Conservation (phyloP, 352 stramenopile species). For the Ophiocytium majus region DNA sequence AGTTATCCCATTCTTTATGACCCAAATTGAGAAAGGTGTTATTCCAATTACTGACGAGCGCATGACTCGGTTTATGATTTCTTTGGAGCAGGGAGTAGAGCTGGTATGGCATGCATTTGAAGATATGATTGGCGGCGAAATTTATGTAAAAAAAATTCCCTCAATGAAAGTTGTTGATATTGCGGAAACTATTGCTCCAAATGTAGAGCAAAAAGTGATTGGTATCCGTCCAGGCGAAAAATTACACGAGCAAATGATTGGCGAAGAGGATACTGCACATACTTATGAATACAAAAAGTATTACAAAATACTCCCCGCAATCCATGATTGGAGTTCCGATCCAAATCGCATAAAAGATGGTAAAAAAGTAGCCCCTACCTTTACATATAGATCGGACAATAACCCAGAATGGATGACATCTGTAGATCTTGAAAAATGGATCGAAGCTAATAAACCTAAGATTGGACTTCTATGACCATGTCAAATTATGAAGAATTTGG, state of each 20-base stretch:
- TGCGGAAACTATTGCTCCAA: background rate
- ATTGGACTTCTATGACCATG: too few species aligned
- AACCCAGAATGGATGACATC: background rate
- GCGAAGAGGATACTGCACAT: background rate
- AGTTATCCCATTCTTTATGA: slow-evolving; percentile 10
- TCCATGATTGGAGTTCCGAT: background rate
- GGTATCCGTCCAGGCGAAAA: slow-evolving; percentile 1
- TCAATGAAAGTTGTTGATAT: background rate
- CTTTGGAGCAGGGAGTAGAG: background rate
- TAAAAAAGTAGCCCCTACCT: background rate
- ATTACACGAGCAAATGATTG: background rate
- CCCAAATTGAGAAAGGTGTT: background rate
- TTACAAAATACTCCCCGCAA: background rate
- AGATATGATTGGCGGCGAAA: background rate
- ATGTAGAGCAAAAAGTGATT: background rate
- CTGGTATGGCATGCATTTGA: background rate
- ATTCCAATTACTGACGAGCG: background rate
- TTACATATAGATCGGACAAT: slow-evolving; percentile 3
- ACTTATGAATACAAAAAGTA: slow-evolving; percentile 3
- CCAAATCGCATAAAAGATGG: background rate
- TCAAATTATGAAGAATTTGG: too few species aligned
- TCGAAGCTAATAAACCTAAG: too few species aligned
- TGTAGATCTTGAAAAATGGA: background rate
- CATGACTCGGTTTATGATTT: slow-evolving; percentile 2
- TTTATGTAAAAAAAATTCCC: slow-evolving; percentile 1